These are phyloP conservation scores for Alternaria sp. DNA, from an alignment of 2,329 filamentous ascomycete genomes.

Conservation along the genomic window DNA sequence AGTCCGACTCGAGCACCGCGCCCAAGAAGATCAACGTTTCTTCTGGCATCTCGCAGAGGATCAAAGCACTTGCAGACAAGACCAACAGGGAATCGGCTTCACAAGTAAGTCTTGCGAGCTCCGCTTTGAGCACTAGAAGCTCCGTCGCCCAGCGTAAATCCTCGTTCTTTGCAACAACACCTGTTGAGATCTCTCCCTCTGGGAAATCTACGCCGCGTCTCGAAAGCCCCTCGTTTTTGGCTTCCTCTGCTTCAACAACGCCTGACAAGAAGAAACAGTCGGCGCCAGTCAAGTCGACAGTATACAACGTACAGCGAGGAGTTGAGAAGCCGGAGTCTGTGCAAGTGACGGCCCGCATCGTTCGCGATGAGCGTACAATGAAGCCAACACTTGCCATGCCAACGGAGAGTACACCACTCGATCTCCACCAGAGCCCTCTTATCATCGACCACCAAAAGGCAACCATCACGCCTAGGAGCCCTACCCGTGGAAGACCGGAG, in stretches of 20 bases:
- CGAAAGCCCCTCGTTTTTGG: slow-evolving; percentile 38
- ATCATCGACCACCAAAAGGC: slow-evolving; percentile 67
- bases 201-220: slow-evolving; percentile 35
- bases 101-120: slow-evolving; percentile 26
- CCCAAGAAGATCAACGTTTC: slow-evolving; percentile 82
- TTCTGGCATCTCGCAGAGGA: slow-evolving; percentile 90
- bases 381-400: slow-evolving; percentile 44
- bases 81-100: slow-evolving; percentile 56
- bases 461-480: slow-evolving; percentile 27
- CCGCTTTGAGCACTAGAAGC: slow-evolving; percentile 33
- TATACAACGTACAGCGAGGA: slow-evolving; percentile 51
- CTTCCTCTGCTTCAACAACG: slow-evolving; percentile 33
- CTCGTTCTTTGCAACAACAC: slow-evolving; percentile 46
- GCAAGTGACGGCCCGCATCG: slow-evolving; percentile 85
- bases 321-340: slow-evolving; percentile 70
- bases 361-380: slow-evolving; percentile 64
- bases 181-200: slow-evolving; percentile 36
- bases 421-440: slow-evolving; percentile 63
- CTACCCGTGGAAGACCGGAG: slow-evolving; percentile 38
- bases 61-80: slow-evolving; percentile 88
- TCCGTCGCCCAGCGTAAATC: slow-evolving; percentile 48
- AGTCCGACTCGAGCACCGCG: slow-evolving; percentile 29
- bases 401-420: slow-evolving; percentile 60
- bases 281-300: slow-evolving; percentile 34
- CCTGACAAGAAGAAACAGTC: slow-evolving; percentile 36